These are phyloP conservation scores for Truncatella angustata DNA, from an alignment of 2,329 filamentous ascomycete species.

Conservation along the genomic window DNA sequence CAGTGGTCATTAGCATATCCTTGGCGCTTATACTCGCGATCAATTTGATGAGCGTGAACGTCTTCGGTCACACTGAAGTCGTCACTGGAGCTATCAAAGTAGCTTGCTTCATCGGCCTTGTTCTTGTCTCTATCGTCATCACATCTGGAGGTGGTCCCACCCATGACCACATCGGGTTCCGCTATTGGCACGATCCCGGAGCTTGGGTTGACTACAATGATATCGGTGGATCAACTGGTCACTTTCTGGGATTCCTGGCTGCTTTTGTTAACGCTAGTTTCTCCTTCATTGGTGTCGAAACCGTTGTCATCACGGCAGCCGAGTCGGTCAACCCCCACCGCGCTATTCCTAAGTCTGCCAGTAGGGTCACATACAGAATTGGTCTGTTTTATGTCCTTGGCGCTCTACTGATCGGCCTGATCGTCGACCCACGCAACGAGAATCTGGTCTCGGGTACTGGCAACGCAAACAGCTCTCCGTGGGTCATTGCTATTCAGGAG, in stretches of 20 bases:
- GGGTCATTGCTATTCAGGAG: slow-evolving; percentile 63
- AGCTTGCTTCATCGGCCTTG: slow-evolving; percentile 45
- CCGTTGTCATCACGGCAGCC: slow-evolving; percentile 36
- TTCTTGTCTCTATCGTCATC: slow-evolving; percentile 47
- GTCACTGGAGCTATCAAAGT: slow-evolving; percentile 14
- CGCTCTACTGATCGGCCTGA: slow-evolving; percentile 13
- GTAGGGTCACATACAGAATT: slow-evolving; percentile 14
- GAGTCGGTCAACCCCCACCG: slow-evolving; percentile 36
- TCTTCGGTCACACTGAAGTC: slow-evolving; percentile 15
- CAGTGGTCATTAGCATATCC: slow-evolving; percentile 28
- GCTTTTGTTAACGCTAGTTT: slow-evolving; percentile 31
- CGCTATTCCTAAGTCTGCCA: slow-evolving; percentile 33
- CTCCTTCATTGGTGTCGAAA: slow-evolving; percentile 30
- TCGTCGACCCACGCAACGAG: slow-evolving; percentile 11
- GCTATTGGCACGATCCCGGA: slow-evolving; percentile 50
- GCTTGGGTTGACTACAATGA: slow-evolving; percentile 43
- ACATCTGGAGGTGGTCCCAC: slow-evolving; percentile 49
- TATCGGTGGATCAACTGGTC: slow-evolving; percentile 28
- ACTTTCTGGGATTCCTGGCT: slow-evolving; percentile 39
- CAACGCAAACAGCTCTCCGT: slow-evolving; percentile 42
- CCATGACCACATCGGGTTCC: slow-evolving; percentile 47
- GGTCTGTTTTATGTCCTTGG: slow-evolving; percentile 17
- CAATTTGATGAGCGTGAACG: slow-evolving; percentile 12
- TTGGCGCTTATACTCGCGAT: slow-evolving; percentile 11
- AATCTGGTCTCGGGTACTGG: slow-evolving; percentile 13